Evolutionary conservation across 306 rosid genomes (phyloP).

Genomic region (Hylodesmum podocarpum): DNA sequence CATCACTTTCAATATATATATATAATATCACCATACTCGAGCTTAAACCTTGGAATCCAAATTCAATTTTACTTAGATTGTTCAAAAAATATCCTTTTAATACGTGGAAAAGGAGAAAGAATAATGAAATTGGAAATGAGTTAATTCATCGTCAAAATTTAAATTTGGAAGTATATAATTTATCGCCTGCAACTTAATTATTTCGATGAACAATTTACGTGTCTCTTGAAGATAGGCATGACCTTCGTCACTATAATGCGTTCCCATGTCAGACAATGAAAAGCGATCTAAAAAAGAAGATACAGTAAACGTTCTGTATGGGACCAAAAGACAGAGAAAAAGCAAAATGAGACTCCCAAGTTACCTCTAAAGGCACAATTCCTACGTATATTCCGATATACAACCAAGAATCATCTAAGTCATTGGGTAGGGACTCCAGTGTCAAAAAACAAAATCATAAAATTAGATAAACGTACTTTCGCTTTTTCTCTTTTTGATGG

Average conservation of each 20-base stretch:
- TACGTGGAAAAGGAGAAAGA: no score
- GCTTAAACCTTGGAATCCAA: no score
- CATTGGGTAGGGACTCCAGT: background rate
- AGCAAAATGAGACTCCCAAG: constrained; percentile 33
- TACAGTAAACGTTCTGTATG: constrained; percentile 1
- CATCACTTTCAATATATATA: no score
- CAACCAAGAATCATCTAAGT: constrained; percentile 6
- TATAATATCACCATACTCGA: no score
- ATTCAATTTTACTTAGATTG: no score
- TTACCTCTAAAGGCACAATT: constrained; percentile 30
- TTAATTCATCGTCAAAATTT: no score
- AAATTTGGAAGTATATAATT: no score
- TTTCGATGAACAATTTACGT: background rate
- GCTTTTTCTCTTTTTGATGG: constrained; percentile 4
- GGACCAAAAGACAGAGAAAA: constrained; percentile 14
- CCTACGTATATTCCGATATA: constrained; percentile 37
- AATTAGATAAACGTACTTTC: background rate
- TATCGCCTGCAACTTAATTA: background rate
- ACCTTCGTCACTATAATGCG: constrained; percentile 19
- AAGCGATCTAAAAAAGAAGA: constrained; percentile 18
- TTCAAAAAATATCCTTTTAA: no score
- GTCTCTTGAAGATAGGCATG: background rate
- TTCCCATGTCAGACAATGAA: constrained; percentile 33
- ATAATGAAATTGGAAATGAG: no score
- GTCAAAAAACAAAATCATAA: constrained; percentile 2